Evolutionary conservation across 495 filamentous ascomycete species (phyloP), one percentile per base, ranked within the genome.

Genomic region (Aspergillus biplanus): DNA sequence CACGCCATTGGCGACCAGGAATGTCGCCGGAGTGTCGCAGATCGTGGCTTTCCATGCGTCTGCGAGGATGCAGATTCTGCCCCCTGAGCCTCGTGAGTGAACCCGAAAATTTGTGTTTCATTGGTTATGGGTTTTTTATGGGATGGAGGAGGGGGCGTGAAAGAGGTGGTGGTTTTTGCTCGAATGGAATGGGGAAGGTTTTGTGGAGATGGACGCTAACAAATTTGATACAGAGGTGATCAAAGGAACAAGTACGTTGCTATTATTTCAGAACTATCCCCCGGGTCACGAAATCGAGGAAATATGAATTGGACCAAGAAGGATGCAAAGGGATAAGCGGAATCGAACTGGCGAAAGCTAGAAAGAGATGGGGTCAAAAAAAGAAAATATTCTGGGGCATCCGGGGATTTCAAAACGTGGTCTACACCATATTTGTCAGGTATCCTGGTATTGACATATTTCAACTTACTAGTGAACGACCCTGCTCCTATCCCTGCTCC

Each of bases 21-120:
- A 77, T 74, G 71, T 68, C 63, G 59, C 60, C 46, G 76, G 73
- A 52, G 69, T 76, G 58, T 79, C 76, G 68, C 77, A 80, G 73
- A 67, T 85, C 58, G 83, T 89, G 37, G 86, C 86, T 69, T 93
- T 93, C 84, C 89, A 92, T 73, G 87, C 86, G 66, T 89, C 88
- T 48, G 80, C 84, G 68, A 81, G 80, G 75, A 85, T 83, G 75
- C 76, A 78, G 69, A 86, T 93, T 72, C 83, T 93, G 61, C 88
- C 89, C 66, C 82, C 86, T 60, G 75, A 82, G 67, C 86, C 87
- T 74, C 89, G 89, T 91, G 78, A 76, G 88, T 82, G 47, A 52
- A 15, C 32, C 63, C 62, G 65, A 48, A 6, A 27, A 27, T 62
- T 49, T 6, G 11, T 31, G 42, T 39, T 27, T 49, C 16, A 4